Percentiles rank a stretch among this genome's conserved stretches.
Conservation (phyloP, 352 stramenopile species). For the Thraustochytrium striatum region DNA sequence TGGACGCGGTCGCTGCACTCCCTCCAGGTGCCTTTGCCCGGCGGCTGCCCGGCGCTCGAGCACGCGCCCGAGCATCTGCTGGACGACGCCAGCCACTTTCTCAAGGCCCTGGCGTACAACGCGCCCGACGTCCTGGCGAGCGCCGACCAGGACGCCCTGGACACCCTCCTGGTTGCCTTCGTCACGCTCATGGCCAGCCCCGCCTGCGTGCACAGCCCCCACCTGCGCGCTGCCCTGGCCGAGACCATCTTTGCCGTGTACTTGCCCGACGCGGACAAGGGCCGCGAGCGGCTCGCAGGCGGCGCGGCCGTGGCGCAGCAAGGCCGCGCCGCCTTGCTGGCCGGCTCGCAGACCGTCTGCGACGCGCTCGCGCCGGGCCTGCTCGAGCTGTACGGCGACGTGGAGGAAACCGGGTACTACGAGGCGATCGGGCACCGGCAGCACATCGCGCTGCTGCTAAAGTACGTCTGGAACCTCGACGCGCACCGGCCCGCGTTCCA, state of each 20-base stretch:
- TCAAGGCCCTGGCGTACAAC: constrained; percentile 82
- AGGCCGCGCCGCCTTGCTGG: constrained; percentile 59
- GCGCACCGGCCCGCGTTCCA: constrained; percentile 90
- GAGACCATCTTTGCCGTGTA: constrained; percentile 93
- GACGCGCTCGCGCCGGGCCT: constrained; percentile 86
- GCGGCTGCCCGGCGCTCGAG: constrained; percentile 57
- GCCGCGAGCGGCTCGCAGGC: constrained; percentile 65
- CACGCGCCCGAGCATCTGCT: constrained; percentile 90
- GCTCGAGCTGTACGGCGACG: constrained; percentile 93
- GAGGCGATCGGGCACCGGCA: constrained; percentile 92
- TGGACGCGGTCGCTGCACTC: constrained; percentile 12
- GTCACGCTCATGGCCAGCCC: constrained; percentile 70
- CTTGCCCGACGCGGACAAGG: constrained; percentile 76
- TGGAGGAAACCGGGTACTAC: constrained; percentile 96
- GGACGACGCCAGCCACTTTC: constrained; percentile 83
- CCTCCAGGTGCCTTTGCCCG: background rate
- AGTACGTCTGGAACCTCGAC: constrained; percentile 90
- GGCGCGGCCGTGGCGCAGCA: constrained; percentile 32
- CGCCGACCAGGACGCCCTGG: constrained; percentile 77
- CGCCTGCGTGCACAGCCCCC: constrained; percentile 73
- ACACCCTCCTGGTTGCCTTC: constrained; percentile 82
- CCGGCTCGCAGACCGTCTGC: constrained; percentile 66
- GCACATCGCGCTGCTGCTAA: constrained; percentile 92
- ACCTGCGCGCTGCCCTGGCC: constrained; percentile 91
- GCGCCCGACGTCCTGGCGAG: constrained; percentile 72